phyloP scores from a whole-genome alignment of 495 filamentous ascomycete genomes.

The Xylaria acuta region DNA sequence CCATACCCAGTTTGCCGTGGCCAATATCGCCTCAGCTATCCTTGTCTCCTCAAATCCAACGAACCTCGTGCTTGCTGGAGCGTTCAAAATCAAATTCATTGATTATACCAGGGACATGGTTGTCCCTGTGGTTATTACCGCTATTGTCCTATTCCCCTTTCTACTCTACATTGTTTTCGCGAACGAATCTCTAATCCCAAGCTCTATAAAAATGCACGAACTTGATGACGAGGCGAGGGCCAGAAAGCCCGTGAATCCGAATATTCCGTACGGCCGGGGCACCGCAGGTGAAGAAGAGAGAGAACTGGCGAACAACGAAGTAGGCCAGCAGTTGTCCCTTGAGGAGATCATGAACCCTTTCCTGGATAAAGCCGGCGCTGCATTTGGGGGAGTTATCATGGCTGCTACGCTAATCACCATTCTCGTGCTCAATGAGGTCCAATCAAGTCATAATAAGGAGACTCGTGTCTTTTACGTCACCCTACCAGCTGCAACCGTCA shows the following conservation, averaged over 20 bases:
- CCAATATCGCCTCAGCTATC: conserved; percentile 72
- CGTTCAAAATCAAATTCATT: conserved; percentile 71
- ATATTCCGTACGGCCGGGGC: conserved; percentile 67
- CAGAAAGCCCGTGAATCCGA: conserved; percentile 67
- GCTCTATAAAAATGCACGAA: conserved; percentile 68
- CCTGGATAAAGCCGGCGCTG: conserved; percentile 66
- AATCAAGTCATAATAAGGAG: conserved; percentile 42
- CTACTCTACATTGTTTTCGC: conserved; percentile 69
- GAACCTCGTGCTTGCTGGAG: conserved; percentile 72
- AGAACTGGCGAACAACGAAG: conserved; percentile 48
- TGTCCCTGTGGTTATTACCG: conserved; percentile 67
- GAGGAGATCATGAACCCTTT: conserved; percentile 77
- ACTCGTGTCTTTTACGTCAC: conserved; percentile 67
- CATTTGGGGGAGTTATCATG: conserved; percentile 67
- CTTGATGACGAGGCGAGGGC: conserved; percentile 60
- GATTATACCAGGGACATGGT: conserved; percentile 73
- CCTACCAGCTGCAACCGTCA: conserved; percentile 65
- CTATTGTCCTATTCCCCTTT: conserved; percentile 67
- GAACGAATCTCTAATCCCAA: conserved; percentile 65
- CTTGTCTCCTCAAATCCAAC: conserved; percentile 75
- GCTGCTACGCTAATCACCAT: conserved; percentile 64
- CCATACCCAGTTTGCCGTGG: conserved; percentile 68
- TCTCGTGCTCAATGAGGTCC: conserved; percentile 64
- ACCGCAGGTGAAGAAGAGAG: conserved; percentile 60
- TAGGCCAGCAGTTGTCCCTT: conserved; percentile 61